A percentile compares a stretch with the other conserved stretches of the same genome.
Evolutionary conservation across 768 basidiomycete species (phyloP).

Genomic region (Kwoniella sp.): DNA sequence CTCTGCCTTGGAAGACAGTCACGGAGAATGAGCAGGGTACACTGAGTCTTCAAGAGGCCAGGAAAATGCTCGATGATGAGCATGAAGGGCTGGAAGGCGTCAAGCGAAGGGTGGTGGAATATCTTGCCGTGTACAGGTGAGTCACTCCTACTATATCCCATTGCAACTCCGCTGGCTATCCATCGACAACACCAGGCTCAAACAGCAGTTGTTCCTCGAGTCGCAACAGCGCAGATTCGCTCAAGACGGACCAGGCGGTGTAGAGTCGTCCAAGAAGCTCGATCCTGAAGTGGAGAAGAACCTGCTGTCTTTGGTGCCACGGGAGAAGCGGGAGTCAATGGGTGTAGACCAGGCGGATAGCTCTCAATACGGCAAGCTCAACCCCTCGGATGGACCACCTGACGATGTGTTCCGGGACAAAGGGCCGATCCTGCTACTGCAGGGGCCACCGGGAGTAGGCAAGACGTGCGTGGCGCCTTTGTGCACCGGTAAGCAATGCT

Average conservation of each 20-base stretch:
- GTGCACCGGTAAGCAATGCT: no score
- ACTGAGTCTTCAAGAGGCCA: slow-evolving; percentile 57
- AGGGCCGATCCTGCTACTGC: slow-evolving; percentile 55
- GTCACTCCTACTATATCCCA: neutral
- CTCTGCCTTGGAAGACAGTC: slow-evolving; percentile 66
- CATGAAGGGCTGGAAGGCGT: slow-evolving; percentile 90
- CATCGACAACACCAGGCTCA: slow-evolving; percentile 43
- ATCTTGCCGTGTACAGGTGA: slow-evolving; percentile 73
- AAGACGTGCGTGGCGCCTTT: slow-evolving; percentile 42
- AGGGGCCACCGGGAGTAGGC: slow-evolving; percentile 72
- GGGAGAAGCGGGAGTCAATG: slow-evolving; percentile 13
- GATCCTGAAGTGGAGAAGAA: slow-evolving; percentile 55
- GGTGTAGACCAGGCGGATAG: neutral
- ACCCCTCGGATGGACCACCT: slow-evolving; percentile 31
- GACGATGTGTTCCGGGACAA: slow-evolving; percentile 51
- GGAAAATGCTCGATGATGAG: slow-evolving; percentile 76
- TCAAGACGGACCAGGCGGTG: slow-evolving; percentile 10
- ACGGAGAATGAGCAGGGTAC: slow-evolving; percentile 20
- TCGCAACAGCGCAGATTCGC: slow-evolving; percentile 1
- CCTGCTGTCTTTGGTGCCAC: slow-evolving; percentile 55
- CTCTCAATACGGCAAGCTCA: neutral
- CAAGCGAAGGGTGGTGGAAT: slow-evolving; percentile 86
- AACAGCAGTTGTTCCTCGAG: slow-evolving; percentile 40
- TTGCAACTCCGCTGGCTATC: neutral
- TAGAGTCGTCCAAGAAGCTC: slow-evolving; percentile 1